These are phyloP conservation scores for Gentiana straminea DNA, from an alignment of 257 asterid genomes.

Conservation along the genomic window DNA sequence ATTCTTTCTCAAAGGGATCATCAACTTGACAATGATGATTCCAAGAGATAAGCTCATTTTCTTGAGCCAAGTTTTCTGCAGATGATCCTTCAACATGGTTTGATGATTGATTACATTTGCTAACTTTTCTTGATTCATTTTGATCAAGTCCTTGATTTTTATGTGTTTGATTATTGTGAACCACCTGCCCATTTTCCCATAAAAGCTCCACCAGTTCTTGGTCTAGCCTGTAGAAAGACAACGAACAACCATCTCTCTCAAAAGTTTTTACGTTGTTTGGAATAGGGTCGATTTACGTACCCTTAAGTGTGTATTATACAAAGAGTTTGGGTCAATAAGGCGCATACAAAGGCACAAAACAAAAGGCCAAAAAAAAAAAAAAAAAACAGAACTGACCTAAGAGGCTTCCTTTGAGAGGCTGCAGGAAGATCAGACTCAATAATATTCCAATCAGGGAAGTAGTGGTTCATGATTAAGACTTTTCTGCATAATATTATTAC, in stretches of 20 bases:
- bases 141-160: constrained; percentile 24
- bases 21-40: constrained; percentile 52
- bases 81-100: constrained; percentile 6
- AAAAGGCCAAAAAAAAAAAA: background rate
- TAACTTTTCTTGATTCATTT: constrained; percentile 21
- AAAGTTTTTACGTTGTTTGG: no score
- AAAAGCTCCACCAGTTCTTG: constrained; percentile 67
- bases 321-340: background rate
- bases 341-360: background rate
- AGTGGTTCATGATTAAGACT: constrained; percentile 32
- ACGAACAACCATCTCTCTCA: background rate
- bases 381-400: constrained; percentile 28
- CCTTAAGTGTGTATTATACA: no score
- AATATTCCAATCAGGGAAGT: constrained; percentile 50
- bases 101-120: constrained; percentile 12
- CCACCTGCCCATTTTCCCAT: constrained; percentile 81
- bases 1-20: constrained; percentile 60
- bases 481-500: background rate
- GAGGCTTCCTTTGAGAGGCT: constrained; percentile 36
- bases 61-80: constrained; percentile 28
- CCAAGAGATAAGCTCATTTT: constrained; percentile 32
- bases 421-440: constrained; percentile 27
- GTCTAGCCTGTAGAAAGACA: constrained; percentile 34
- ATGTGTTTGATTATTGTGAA: constrained; percentile 45
- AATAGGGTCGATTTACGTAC: no score